Conservation (phyloP, 106 monocot genomes). For the Alisma plantagoaquatica region DNA sequence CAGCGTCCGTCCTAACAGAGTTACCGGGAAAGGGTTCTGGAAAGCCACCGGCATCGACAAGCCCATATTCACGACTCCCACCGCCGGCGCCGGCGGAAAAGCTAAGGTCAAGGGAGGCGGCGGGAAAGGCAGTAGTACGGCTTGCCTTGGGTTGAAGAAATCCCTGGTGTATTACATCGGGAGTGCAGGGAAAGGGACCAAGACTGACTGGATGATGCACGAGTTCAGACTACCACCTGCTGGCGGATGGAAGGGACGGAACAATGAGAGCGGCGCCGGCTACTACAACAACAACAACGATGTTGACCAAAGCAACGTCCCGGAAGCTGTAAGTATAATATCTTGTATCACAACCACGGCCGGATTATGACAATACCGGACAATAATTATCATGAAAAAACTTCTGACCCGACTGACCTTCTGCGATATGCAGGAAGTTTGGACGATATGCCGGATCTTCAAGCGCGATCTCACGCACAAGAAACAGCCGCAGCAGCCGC, state of each 20-base stretch:
- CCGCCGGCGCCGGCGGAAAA: too few species aligned
- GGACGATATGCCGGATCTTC: conserved; percentile 14
- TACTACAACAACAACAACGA: conserved; percentile 3
- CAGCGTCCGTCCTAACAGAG: conserved; percentile 74
- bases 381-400: too few species aligned
- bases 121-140: neutral
- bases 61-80: conserved; percentile 53
- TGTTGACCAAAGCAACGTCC: conserved; percentile 4
- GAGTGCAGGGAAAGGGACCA: conserved; percentile 66
- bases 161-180: conserved; percentile 75
- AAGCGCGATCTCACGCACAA: conserved; percentile 4
- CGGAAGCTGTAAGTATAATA: conserved; percentile 4
- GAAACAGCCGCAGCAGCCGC: neutral
- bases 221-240: conserved; percentile 61
- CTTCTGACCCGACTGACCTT: too few species aligned
- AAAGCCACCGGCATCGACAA: conserved; percentile 79
- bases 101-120: too few species aligned
- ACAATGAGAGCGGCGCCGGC: too few species aligned
- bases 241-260: neutral
- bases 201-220: conserved; percentile 96
- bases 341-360: too few species aligned
- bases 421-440: neutral
- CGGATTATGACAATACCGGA: too few species aligned
- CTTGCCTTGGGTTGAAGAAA: conserved; percentile 77
- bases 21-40: conserved; percentile 81